A percentile compares a stretch with the other conserved stretches of the same genome.
Evolutionary conservation across 352 stramenopile species (phyloP).

Genomic region (Pythium dissotocum): DNA sequence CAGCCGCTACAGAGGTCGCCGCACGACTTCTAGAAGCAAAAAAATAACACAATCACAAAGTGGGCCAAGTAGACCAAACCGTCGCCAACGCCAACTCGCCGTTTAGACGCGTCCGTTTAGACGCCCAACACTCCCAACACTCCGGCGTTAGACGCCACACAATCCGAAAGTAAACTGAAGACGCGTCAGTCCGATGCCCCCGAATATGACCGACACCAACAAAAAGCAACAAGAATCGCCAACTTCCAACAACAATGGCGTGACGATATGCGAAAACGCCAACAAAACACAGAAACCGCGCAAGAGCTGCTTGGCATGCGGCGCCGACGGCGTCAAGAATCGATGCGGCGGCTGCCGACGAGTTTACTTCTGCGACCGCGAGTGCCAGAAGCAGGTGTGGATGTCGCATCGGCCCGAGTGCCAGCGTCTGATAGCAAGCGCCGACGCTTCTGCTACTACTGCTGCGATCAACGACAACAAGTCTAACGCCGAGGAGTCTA

Average conservation of each 20-base stretch:
- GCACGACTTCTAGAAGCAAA: neutral
- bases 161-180: conserved; percentile 7
- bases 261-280: neutral
- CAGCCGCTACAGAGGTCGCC: neutral
- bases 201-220: conserved; percentile 19
- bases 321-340: conserved; percentile 49
- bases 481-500: conserved; percentile 6
- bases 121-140: neutral
- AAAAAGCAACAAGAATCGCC: conserved; percentile 6
- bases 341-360: conserved; percentile 68
- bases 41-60: neutral
- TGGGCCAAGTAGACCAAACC: neutral
- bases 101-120: neutral
- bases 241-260: neutral
- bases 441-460: neutral
- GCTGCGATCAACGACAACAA: neutral
- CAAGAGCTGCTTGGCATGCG: conserved; percentile 49
- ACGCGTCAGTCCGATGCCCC: conserved; percentile 14
- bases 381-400: conserved; percentile 75
- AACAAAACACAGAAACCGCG: neutral
- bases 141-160: neutral
- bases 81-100: neutral
- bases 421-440: conserved; percentile 9
- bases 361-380: conserved; percentile 79
- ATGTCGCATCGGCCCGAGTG: conserved; percentile 45